Percentiles rank a stretch among this genome's conserved stretches.
These are phyloP conservation scores for Lecanosticta acicola DNA, from an alignment of 2,329 filamentous ascomycete species.

Conservation along the genomic window DNA sequence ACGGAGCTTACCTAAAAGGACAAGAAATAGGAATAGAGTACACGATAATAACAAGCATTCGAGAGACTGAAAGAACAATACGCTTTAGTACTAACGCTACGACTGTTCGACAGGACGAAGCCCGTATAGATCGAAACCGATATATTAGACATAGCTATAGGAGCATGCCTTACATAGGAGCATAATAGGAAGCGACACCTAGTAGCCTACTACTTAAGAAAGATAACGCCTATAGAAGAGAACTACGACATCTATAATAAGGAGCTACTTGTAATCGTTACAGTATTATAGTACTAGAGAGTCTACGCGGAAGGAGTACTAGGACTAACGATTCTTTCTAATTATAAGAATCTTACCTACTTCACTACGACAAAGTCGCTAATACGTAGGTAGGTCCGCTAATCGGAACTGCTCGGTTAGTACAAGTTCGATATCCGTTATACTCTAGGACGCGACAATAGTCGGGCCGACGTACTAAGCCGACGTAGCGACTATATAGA, in stretches of 20 bases:
- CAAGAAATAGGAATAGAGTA: background rate
- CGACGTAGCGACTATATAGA: constrained; percentile 1
- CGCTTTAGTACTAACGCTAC: constrained; percentile 4
- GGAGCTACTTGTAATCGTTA: background rate
- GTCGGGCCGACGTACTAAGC: background rate
- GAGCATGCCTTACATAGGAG: constrained; percentile 9
- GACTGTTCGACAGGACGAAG: constrained; percentile 7
- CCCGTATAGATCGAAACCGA: constrained; percentile 7
- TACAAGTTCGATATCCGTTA: constrained; percentile 3
- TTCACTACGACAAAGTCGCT: background rate
- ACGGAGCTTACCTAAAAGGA: constrained; percentile 3
- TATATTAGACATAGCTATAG: constrained; percentile 9
- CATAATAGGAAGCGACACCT: constrained; percentile 8
- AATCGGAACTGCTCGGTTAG: constrained; percentile 1
- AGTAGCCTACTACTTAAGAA: constrained; percentile 15
- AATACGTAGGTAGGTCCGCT: background rate
- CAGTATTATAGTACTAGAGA: constrained; percentile 2
- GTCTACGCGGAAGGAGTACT: background rate
- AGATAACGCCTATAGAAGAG: constrained; percentile 13
- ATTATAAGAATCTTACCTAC: background rate
- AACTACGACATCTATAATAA: constrained; percentile 12
- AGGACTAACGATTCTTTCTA: background rate
- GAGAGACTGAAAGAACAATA: background rate
- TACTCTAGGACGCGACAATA: background rate
- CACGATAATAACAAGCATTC: background rate